phyloP scores from a whole-genome alignment of 257 asterid genomes.

The Solanum infundibuliforme region DNA sequence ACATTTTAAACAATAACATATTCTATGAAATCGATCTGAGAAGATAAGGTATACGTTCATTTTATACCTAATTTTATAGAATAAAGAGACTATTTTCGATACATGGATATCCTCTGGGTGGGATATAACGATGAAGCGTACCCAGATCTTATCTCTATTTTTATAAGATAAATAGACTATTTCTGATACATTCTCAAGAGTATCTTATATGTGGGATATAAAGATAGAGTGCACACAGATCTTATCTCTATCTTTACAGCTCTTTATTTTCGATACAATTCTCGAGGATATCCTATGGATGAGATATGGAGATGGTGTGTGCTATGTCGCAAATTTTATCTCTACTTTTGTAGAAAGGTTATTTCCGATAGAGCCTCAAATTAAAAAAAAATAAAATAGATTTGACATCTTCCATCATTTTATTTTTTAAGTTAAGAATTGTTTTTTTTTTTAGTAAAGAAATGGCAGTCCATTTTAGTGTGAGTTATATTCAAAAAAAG shows the following conservation, averaged over 20 bases:
- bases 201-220: neutral
- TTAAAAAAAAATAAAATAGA: neutral
- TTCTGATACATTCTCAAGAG: neutral
- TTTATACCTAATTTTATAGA: neutral
- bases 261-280: too few species aligned
- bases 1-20: neutral
- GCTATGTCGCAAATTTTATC: neutral
- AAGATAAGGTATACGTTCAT: neutral
- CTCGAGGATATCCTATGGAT: neutral
- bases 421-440: neutral
- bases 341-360: neutral
- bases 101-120: rapidly evolving
- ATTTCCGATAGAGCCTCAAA: too few species aligned
- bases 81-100: neutral
- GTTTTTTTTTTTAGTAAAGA: neutral
- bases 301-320: neutral
- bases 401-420: neutral
- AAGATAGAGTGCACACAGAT: too few species aligned
- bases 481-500: neutral
- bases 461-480: neutral
- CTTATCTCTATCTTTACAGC: neutral
- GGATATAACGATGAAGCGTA: neutral
- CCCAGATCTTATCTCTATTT: neutral
- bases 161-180: neutral
- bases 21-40: neutral